phyloP scores from a whole-genome alignment of 1,284 basidiomycete genomes.

The Dichomitus squalens region DNA sequence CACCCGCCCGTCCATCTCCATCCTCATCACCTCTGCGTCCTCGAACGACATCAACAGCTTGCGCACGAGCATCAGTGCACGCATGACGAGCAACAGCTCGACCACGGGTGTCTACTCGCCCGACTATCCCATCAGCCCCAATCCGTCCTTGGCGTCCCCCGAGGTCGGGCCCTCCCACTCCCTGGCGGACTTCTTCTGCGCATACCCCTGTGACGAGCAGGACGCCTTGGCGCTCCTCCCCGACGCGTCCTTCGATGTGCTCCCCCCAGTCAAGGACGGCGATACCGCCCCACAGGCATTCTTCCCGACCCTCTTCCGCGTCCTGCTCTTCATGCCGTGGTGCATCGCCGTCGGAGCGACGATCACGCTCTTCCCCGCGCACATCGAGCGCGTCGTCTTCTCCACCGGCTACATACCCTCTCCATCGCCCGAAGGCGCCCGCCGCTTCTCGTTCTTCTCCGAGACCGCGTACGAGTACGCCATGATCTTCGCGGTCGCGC shows the following conservation, averaged over 20 bases:
- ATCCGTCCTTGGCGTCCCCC: neutral
- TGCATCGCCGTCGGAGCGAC: slow-evolving; percentile 47
- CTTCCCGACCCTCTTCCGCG: slow-evolving; percentile 7
- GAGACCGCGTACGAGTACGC: slow-evolving; percentile 44
- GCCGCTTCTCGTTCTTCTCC: slow-evolving; percentile 48
- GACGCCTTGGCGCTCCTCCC: no score
- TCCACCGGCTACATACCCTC: slow-evolving; percentile 35
- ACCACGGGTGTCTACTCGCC: slow-evolving; percentile 11
- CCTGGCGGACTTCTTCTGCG: neutral
- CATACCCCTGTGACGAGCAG: no score
- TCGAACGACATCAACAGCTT: neutral
- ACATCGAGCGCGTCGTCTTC: slow-evolving; percentile 44
- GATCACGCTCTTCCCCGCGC: slow-evolving; percentile 42
- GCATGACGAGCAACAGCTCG: neutral
- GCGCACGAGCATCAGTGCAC: neutral
- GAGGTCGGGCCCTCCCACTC: neutral
- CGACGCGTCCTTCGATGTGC: no score
- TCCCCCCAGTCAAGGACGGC: neutral
- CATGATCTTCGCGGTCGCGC: slow-evolving; percentile 41
- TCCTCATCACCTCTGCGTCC: slow-evolving; percentile 6
- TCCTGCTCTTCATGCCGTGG: slow-evolving; percentile 50
- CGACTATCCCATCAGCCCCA: neutral
- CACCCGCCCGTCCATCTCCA: slow-evolving; percentile 4
- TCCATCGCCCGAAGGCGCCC: slow-evolving; percentile 37
- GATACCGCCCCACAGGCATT: neutral